Percentiles rank a stretch among this genome's conserved stretches.
These are phyloP conservation scores for Paxillus involutus DNA, from an alignment of 768 basidiomycete genomes.

Conservation along the genomic window DNA sequence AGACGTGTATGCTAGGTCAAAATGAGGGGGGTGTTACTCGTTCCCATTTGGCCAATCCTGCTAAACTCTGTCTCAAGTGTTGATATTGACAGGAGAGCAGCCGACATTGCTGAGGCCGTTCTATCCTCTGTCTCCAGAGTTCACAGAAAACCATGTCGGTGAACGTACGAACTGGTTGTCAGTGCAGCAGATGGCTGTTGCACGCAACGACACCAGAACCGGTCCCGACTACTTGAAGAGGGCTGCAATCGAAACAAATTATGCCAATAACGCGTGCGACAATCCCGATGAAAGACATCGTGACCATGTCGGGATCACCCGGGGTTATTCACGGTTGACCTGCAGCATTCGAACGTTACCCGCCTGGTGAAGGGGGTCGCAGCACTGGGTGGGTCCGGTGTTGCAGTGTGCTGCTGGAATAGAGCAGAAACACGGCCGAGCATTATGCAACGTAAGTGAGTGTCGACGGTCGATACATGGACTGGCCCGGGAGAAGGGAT, in stretches of 20 bases:
- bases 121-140: background rate
- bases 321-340: background rate
- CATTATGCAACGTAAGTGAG: background rate
- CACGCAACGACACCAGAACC: too few species aligned
- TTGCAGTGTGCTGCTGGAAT: conserved; percentile 20
- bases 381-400: conserved; percentile 31
- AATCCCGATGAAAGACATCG: background rate
- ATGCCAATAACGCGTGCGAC: background rate
- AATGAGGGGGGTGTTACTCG: background rate
- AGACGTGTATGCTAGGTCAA: background rate
- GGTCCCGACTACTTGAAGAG: background rate
- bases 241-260: conserved; percentile 6
- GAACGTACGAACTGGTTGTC: conserved; percentile 6
- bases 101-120: conserved; percentile 6
- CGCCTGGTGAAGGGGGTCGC: conserved; percentile 20
- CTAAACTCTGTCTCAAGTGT: background rate
- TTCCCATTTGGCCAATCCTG: background rate
- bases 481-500: background rate
- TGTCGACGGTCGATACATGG: background rate
- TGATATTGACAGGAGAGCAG: conserved; percentile 5
- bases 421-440: background rate
- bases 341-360: background rate
- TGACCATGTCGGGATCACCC: background rate
- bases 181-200: too few species aligned
- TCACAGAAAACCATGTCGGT: background rate